Percentiles rank a stretch among this genome's conserved stretches.
These are phyloP conservation scores for Oligophagozyma castellii DNA, from an alignment of 1,139 yeast genomes.

Conservation along the genomic window DNA sequence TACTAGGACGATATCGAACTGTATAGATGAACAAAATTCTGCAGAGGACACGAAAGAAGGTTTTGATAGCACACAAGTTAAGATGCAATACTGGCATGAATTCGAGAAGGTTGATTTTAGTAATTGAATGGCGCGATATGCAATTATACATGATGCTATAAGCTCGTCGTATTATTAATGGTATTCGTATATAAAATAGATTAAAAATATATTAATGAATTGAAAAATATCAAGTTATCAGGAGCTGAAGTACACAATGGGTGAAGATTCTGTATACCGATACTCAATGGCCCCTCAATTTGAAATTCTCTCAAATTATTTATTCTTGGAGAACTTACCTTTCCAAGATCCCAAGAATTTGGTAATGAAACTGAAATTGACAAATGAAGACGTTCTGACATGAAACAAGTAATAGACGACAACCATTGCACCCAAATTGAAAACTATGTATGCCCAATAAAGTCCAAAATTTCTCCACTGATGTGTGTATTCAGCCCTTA, in stretches of 20 bases:
- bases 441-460: slow-evolving; percentile 38
- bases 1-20: slow-evolving; percentile 69
- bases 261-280: no score
- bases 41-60: no score
- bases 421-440: slow-evolving; percentile 39
- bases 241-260: neutral
- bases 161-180: no score
- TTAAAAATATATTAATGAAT: no score
- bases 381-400: slow-evolving; percentile 9
- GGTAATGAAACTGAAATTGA: slow-evolving; percentile 4
- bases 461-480: slow-evolving; percentile 61
- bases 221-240: neutral
- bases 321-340: no score
- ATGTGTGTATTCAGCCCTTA: slow-evolving; percentile 33
- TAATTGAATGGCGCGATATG: no score
- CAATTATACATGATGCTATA: no score
- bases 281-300: neutral
- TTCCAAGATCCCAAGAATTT: no score
- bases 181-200: no score
- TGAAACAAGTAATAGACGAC: slow-evolving; percentile 29
- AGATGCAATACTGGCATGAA: slow-evolving; percentile 91
- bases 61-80: slow-evolving; percentile 79
- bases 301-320: neutral
- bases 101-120: slow-evolving; percentile 83
- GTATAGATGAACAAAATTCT: slow-evolving; percentile 47